A percentile compares a stretch with the other conserved stretches of the same genome.
Evolutionary conservation across 192 early-diverging fungal genomes (phyloP).

Genomic region (Podila epigama): DNA sequence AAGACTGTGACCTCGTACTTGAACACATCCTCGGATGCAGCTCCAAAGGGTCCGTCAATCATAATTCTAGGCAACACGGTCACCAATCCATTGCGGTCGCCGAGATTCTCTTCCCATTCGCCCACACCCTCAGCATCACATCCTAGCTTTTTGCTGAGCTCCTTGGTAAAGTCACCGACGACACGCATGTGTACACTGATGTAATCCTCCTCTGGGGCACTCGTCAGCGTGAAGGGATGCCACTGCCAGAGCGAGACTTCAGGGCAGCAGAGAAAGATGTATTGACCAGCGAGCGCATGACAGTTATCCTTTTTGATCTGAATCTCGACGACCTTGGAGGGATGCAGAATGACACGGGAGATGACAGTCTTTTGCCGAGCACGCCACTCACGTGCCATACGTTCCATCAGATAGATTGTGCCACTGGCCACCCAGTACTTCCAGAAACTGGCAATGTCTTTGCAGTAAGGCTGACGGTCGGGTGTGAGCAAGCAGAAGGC

Average conservation of each 20-base stretch:
- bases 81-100: constrained; percentile 38
- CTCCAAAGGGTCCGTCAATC: constrained; percentile 78
- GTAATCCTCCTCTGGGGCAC: constrained; percentile 78
- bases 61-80: constrained; percentile 60
- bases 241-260: constrained; percentile 75
- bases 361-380: constrained; percentile 64
- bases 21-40: constrained; percentile 77
- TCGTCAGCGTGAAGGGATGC: constrained; percentile 83
- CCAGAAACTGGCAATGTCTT: constrained; percentile 58
- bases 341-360: constrained; percentile 77
- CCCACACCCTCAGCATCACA: constrained; percentile 58
- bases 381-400: constrained; percentile 67
- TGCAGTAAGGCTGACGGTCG: constrained; percentile 51
- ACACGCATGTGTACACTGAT: constrained; percentile 81
- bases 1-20: constrained; percentile 74
- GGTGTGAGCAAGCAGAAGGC: constrained; percentile 60
- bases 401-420: constrained; percentile 67
- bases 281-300: constrained; percentile 72
- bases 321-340: constrained; percentile 76
- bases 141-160: constrained; percentile 68
- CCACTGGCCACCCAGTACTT: constrained; percentile 66
- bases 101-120: constrained; percentile 44
- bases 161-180: constrained; percentile 77
- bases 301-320: constrained; percentile 65
- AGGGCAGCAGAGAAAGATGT: constrained; percentile 77